phyloP scores from a whole-genome alignment of 2,329 filamentous ascomycete genomes.

The Aspergillus sojae region DNA sequence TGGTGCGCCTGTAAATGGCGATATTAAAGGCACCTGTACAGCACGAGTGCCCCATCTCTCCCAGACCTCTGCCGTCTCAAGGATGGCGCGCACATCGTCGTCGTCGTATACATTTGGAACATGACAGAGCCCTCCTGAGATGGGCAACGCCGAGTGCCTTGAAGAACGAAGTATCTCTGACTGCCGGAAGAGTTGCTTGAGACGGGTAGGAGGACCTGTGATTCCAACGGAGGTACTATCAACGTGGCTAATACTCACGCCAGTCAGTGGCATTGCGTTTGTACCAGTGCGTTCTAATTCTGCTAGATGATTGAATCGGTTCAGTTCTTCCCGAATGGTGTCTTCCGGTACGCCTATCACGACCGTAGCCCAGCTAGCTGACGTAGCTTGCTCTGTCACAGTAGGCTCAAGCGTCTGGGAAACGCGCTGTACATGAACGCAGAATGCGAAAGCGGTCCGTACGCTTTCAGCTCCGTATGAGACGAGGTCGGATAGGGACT shows the following conservation, averaged over 20 bases:
- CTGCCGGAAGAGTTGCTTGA: constrained; percentile 19
- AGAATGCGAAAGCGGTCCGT: constrained; percentile 51
- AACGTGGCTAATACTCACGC: constrained; percentile 24
- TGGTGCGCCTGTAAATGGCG: neutral
- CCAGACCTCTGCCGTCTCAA: neutral
- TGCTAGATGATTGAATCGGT: constrained; percentile 1
- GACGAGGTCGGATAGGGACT: constrained; percentile 43
- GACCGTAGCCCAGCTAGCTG: constrained; percentile 21
- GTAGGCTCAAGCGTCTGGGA: constrained; percentile 44
- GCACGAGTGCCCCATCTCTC: neutral
- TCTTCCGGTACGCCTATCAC: constrained; percentile 9
- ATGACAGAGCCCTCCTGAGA: constrained; percentile 28
- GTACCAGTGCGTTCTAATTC: too few species aligned
- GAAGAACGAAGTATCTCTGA: constrained; percentile 19
- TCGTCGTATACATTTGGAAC: constrained; percentile 51
- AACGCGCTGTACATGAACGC: constrained; percentile 45
- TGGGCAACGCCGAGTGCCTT: constrained; percentile 23
- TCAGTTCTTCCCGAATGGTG: constrained; percentile 14
- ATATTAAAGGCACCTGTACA: constrained; percentile 9
- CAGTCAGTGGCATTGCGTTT: constrained; percentile 2
- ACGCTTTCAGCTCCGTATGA: constrained; percentile 46
- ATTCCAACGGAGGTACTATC: constrained; percentile 25
- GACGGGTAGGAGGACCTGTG: constrained; percentile 27
- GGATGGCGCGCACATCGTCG: constrained; percentile 7
- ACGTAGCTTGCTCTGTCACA: too few species aligned